A percentile compares a stretch with the other conserved stretches of the same genome.
Evolutionary conservation across 129 eudicot species (phyloP).

Genomic region (Arctium minus): DNA sequence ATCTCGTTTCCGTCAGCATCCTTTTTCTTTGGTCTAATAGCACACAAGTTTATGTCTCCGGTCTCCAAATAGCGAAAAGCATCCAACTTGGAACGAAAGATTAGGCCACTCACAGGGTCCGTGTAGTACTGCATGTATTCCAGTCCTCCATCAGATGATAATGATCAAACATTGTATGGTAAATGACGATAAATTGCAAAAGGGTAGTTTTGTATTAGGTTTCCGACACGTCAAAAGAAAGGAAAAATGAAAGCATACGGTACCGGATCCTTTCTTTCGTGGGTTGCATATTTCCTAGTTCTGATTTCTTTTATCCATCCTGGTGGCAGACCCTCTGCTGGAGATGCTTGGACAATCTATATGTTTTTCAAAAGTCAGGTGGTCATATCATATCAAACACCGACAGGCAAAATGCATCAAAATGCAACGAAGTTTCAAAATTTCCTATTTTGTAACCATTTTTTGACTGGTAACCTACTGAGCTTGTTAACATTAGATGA

Average conservation of each 20-base stretch:
- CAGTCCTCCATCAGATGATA: not conserved
- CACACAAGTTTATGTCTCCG: constrained; percentile 52
- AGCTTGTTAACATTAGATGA: not conserved
- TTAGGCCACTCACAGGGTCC: constrained; percentile 54
- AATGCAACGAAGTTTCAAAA: not conserved
- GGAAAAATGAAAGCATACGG: not conserved
- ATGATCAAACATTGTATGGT: not conserved
- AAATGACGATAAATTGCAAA: not conserved
- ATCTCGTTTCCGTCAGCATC: constrained; percentile 31
- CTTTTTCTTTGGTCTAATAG: constrained; percentile 45
- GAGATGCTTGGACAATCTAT: constrained; percentile 43
- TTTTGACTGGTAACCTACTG: not conserved
- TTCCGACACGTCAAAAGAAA: not conserved
- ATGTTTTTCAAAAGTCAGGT: constrained; percentile 26
- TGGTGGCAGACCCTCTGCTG: constrained; percentile 61
- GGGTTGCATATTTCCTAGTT: constrained; percentile 28
- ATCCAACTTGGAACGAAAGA: constrained; percentile 64
- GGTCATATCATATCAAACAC: not conserved
- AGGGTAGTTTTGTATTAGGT: not conserved
- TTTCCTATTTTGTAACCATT: not conserved
- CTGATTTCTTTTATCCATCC: constrained; percentile 81
- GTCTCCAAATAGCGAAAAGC: constrained; percentile 65
- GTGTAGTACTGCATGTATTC: constrained; percentile 46
- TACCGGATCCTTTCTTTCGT: constrained; percentile 58
- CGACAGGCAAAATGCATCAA: not conserved